Base-by-base conservation (phyloP, 768 basidiomycete species). In the Pilatotrama ljubarskyi region DNA sequence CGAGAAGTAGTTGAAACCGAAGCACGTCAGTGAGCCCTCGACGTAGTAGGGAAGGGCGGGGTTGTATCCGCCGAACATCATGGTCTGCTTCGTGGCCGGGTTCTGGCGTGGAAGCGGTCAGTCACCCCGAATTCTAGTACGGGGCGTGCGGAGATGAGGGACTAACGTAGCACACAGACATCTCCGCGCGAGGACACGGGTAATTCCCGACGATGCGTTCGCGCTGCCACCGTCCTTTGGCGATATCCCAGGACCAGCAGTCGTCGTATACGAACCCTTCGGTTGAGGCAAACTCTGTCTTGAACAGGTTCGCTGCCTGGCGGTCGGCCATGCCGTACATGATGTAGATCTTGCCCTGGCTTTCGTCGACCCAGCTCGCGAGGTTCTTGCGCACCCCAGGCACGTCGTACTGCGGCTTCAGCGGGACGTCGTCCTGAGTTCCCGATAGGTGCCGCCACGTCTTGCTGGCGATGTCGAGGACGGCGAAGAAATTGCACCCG, bases 51-150 rank as follows among this genome's bases (percentile, higher is more conserved):
- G 63, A 1, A 64, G 18, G 15, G 59, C 63, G 32, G 77, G 70
- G 49, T 68, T 74, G 64, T 77, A 78, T 1, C 79, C 78, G 18
- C 77, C 78, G 50, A 74, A 79, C 2, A 76, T 57, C 55, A 79
- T 64, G 11, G 73, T 72, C 42, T 74, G 70, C 62, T 76, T 69
- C 26, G 78, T 66, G 24, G 63, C 67, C 13, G 63, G 62, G 59
- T 77, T 76, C 75, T 76, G 56, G 20, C 15, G 1, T 26, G 42
- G 37, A 47, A 43, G 51, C 25, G 20, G 32, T 38, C 5, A 51
- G 40, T 50, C 5, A 26, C 50, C 1, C 32, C 25, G 37, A 8
- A 17, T n/a, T 25, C 41, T 43, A 15, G 49, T 17, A 41, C 43
- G 22, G 49, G n/a, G 43, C 43, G 22, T 6, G 44, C 37, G 37